phyloP scores from a whole-genome alignment of 495 filamentous ascomycete genomes.

The Barbatosphaeria neglecta region DNA sequence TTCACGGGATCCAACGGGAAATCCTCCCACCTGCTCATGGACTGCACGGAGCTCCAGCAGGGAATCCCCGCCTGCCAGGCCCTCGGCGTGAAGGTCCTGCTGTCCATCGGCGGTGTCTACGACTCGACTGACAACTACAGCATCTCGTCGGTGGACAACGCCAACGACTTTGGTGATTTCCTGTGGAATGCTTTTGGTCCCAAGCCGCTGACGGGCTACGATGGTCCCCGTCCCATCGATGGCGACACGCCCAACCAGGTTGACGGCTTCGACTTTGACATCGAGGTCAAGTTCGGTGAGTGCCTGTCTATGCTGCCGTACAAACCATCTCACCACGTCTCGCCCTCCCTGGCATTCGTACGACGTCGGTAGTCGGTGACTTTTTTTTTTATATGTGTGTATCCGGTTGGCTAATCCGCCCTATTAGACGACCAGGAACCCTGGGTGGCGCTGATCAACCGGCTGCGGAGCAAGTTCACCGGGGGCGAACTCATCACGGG shows the following conservation, averaged over 20 bases:
- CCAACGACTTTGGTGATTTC: constrained; percentile 39
- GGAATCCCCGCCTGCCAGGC: constrained; percentile 48
- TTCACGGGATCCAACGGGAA: constrained; percentile 15
- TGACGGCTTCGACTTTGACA: constrained; percentile 56
- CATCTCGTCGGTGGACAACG: constrained; percentile 35
- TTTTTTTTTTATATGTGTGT: too few species aligned
- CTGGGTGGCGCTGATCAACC: constrained; percentile 30
- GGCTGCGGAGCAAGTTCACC: constrained; percentile 36
- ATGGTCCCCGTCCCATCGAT: constrained; percentile 44
- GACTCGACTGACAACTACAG: constrained; percentile 15
- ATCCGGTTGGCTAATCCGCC: not conserved
- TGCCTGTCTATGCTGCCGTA: too few species aligned
- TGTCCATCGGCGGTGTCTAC: constrained; percentile 43
- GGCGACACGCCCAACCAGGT: constrained; percentile 17
- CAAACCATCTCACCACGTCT: too few species aligned
- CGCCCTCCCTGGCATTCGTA: too few species aligned
- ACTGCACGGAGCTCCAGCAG: constrained; percentile 18
- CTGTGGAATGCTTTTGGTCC: constrained; percentile 52
- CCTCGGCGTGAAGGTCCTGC: constrained; percentile 44
- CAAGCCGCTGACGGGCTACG: constrained; percentile 10
- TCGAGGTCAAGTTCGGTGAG: constrained; percentile 26
- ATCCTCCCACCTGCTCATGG: constrained; percentile 12
- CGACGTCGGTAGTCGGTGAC: too few species aligned
- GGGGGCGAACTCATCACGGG: constrained; percentile 40
- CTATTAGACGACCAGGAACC: constrained; percentile 11